Conservation (phyloP, 2,329 filamentous ascomycete species). For the Neofusicoccum ribis region DNA sequence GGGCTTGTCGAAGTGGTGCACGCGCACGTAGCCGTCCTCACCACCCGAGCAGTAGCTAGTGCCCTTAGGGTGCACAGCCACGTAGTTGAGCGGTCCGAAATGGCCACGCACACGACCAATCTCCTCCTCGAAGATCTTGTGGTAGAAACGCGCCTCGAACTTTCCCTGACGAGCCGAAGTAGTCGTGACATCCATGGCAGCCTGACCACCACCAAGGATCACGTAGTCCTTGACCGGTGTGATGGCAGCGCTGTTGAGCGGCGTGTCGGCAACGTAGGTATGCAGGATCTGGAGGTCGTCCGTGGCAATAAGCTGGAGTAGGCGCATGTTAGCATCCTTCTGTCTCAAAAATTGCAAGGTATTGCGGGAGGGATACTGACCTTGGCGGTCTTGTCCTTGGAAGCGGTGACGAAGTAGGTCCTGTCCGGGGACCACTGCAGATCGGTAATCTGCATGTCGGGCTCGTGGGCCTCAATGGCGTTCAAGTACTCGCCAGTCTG, state of each 20-base stretch:
- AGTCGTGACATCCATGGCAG: conserved; percentile 97
- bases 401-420: conserved; percentile 97
- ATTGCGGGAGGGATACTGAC: conserved; percentile 44
- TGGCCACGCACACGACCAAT: conserved; percentile 95
- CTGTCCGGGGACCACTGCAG: conserved; percentile 92
- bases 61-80: conserved; percentile 88
- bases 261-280: conserved; percentile 88
- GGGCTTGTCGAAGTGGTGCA: conserved; percentile 97
- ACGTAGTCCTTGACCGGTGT: conserved; percentile 97
- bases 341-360: neutral
- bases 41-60: conserved; percentile 92
- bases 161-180: conserved; percentile 94
- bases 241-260: conserved; percentile 92
- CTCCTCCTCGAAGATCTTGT: conserved; percentile 99
- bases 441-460: conserved; percentile 81
- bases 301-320: conserved; percentile 70
- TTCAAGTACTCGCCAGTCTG: conserved; percentile 78
- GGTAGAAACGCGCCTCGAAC: conserved; percentile 99
- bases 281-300: conserved; percentile 90
- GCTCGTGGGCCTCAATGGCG: conserved; percentile 83
- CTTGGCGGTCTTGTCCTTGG: conserved; percentile 97
- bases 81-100: conserved; percentile 95
- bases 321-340: neutral
- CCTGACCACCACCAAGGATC: conserved; percentile 96
- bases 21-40: conserved; percentile 97